Conservation (phyloP, 306 rosid species). For the Astragalus glycyphyllos region DNA sequence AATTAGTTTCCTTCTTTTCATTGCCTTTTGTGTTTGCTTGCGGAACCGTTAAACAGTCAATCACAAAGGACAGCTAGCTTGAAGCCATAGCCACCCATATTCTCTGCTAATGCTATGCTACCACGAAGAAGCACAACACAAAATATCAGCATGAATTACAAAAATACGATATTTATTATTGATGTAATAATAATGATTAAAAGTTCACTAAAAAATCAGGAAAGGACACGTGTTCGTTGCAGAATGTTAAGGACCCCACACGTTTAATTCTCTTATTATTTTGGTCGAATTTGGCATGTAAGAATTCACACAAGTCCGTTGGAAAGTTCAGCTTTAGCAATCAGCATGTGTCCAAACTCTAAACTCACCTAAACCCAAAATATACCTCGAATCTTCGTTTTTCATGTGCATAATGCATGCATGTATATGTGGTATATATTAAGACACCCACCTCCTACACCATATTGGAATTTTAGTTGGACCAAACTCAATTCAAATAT, state of each 20-base stretch:
- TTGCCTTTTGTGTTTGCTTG: neutral
- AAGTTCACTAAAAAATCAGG: neutral
- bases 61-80: neutral
- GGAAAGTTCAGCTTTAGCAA: slow-evolving; percentile 38
- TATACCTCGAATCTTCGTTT: slow-evolving; percentile 45
- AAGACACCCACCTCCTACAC: neutral
- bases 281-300: slow-evolving; percentile 27
- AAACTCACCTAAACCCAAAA: slow-evolving; percentile 27
- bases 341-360: slow-evolving; percentile 33
- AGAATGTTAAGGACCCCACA: slow-evolving; percentile 29
- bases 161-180: neutral
- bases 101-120: neutral
- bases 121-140: slow-evolving; percentile 3
- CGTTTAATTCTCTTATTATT: neutral
- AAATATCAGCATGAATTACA: neutral
- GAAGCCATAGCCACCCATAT: too few species aligned
- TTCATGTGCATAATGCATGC: slow-evolving; percentile 4
- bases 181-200: too few species aligned
- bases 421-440: slow-evolving; percentile 22
- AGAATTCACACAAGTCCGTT: neutral
- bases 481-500: slow-evolving; percentile 2
- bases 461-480: neutral
- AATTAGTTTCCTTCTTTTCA: neutral
- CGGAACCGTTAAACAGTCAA: too few species aligned
- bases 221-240: slow-evolving; percentile 34